Evolutionary conservation across 148 eudicot genomes (phyloP).

Genomic region (Oxyria digyna): DNA sequence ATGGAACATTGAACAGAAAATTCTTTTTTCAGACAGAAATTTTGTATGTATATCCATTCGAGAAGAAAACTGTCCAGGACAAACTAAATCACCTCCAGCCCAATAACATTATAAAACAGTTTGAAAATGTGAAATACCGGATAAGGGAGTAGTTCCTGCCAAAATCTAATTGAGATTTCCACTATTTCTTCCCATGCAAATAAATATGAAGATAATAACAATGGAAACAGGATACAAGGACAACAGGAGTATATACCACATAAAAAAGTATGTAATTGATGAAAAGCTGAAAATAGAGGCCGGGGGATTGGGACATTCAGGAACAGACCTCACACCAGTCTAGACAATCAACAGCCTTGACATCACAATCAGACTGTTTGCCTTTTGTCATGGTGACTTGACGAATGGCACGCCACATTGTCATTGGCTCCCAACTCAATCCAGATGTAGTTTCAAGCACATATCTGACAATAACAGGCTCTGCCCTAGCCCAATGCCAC

Average conservation of each 20-base stretch:
- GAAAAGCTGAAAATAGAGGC: background rate
- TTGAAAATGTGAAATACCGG: background rate
- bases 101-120: too few species aligned
- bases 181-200: too few species aligned
- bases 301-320: too few species aligned
- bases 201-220: too few species aligned
- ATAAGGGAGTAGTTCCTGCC: background rate
- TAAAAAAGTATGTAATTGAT: too few species aligned
- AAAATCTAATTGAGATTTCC: background rate
- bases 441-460: slow-evolving; percentile 42
- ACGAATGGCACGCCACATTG: slow-evolving; percentile 68
- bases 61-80: background rate
- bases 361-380: slow-evolving; percentile 22
- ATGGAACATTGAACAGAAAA: background rate
- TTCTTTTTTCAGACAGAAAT: background rate
- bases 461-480: slow-evolving; percentile 41
- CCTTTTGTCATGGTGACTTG: slow-evolving; percentile 18
- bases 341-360: slow-evolving; percentile 40
- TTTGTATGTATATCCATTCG: background rate
- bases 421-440: slow-evolving; percentile 66
- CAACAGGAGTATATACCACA: background rate
- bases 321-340: slow-evolving; percentile 58
- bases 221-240: too few species aligned
- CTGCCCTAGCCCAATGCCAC: slow-evolving; percentile 49
- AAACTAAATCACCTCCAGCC: too few species aligned